Conservation (phyloP, 148 eudicot species). For the Rheum nobile region DNA sequence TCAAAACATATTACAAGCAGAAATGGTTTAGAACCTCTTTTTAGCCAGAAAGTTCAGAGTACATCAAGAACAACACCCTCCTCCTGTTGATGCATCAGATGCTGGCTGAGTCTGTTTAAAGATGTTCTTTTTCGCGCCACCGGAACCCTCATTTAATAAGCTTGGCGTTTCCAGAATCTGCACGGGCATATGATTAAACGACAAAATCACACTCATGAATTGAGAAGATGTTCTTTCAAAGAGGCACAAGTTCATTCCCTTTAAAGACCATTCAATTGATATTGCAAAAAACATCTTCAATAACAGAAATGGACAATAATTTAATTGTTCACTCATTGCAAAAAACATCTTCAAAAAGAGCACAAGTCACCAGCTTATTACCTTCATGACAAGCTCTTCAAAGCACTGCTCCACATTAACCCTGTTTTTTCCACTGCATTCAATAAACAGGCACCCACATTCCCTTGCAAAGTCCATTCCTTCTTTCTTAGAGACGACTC, state of each 20-base stretch:
- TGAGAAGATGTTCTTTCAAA: neutral
- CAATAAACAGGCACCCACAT: constrained; percentile 54
- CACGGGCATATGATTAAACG: neutral
- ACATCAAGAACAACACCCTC: constrained; percentile 7
- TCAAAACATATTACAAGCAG: neutral
- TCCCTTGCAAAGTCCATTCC: constrained; percentile 65
- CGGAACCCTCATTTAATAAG: neutral
- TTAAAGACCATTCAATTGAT: neutral
- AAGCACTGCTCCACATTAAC: constrained; percentile 64
- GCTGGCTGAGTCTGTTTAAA: constrained; percentile 1
- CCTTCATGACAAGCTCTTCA: constrained; percentile 67
- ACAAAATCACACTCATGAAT: neutral
- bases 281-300: too few relatives aligned
- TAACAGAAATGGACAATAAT: neutral
- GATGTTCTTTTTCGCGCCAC: constrained; percentile 9
- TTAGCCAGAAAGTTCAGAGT: neutral
- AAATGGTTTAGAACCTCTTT: neutral
- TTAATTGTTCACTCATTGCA: neutral
- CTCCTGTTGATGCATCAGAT: neutral
- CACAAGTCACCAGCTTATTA: constrained; percentile 9
- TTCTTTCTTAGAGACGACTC: constrained; percentile 55
- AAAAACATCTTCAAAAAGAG: neutral
- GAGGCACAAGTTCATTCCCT: neutral
- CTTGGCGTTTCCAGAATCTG: constrained; percentile 10
- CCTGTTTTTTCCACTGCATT: constrained; percentile 64